Evolutionary conservation across 1,284 basidiomycete genomes (phyloP).

Genomic region (Ganoderma lucidum): DNA sequence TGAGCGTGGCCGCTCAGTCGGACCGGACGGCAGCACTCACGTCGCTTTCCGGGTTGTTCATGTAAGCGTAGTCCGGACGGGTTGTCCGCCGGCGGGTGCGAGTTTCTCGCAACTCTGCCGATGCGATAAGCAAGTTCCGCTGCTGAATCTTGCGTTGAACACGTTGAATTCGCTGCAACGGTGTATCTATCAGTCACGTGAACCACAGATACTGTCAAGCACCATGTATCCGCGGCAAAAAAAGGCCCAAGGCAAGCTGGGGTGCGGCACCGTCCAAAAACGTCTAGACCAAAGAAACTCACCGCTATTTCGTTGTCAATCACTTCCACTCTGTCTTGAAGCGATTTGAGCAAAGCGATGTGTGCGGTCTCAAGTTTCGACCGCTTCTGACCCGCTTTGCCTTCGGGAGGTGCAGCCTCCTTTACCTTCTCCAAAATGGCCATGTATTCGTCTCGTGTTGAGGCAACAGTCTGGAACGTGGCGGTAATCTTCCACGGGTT

Average conservation of each 20-base stretch:
- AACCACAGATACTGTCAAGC: slow-evolving; percentile 19
- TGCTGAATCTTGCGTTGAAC: slow-evolving; percentile 74
- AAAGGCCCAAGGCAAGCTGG: slow-evolving; percentile 5
- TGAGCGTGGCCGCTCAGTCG: slow-evolving; percentile 36
- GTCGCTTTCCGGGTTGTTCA: slow-evolving; percentile 69
- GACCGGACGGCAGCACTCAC: slow-evolving; percentile 46
- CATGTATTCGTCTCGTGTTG: slow-evolving; percentile 75
- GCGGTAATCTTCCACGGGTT: slow-evolving; percentile 88
- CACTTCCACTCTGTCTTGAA: slow-evolving; percentile 67
- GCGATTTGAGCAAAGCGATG: slow-evolving; percentile 60
- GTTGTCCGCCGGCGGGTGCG: slow-evolving; percentile 74
- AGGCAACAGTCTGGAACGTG: slow-evolving; percentile 72
- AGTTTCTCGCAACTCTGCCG: slow-evolving; percentile 79
- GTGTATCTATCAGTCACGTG: slow-evolving; percentile 35
- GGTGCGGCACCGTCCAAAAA: neutral
- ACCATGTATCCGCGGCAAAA: slow-evolving; percentile 9
- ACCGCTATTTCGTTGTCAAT: slow-evolving; percentile 77
- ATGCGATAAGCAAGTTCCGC: slow-evolving; percentile 66
- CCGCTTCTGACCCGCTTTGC: slow-evolving; percentile 56
- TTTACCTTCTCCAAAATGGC: slow-evolving; percentile 68
- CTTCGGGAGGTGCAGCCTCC: slow-evolving; percentile 53
- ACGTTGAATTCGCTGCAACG: slow-evolving; percentile 68
- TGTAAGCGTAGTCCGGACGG: slow-evolving; percentile 81
- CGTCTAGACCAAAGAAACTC: slow-evolving; percentile 44
- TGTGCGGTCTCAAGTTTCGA: slow-evolving; percentile 66